A percentile compares a stretch with the other conserved stretches of the same genome.
phyloP scores from a whole-genome alignment of 176 grass and related monocot species.

The Chrysopogon serrulatus region DNA sequence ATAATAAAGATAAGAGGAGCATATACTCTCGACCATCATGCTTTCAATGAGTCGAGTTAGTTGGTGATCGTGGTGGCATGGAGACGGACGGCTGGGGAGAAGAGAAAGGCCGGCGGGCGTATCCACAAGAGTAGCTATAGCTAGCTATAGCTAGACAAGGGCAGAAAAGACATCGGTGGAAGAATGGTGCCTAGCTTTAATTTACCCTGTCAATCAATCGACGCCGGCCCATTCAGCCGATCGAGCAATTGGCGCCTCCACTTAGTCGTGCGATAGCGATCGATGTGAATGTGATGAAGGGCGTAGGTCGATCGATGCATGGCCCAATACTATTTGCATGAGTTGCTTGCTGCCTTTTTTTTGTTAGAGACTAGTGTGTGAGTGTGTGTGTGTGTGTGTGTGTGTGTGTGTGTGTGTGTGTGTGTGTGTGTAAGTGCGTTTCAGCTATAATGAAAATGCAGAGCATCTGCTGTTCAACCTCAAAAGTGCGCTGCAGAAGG shows the following conservation, averaged over 20 bases:
- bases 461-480: too few relatives aligned
- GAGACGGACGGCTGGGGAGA: background rate
- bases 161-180: background rate
- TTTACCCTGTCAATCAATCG: too few relatives aligned
- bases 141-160: background rate
- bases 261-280: constrained; percentile 12
- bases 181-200: background rate
- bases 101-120: background rate
- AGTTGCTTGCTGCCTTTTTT: too few relatives aligned
- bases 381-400: too few relatives aligned
- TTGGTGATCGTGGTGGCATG: background rate
- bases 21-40: background rate
- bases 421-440: too few relatives aligned
- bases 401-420: too few relatives aligned
- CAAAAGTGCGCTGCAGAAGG: too few relatives aligned
- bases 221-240: constrained; percentile 18
- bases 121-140: background rate
- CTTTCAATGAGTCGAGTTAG: background rate
- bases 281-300: background rate
- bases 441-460: too few relatives aligned
- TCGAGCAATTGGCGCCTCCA: constrained; percentile 12
- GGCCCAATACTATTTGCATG: background rate
- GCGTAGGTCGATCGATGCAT: background rate
- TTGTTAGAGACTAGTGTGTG: background rate
- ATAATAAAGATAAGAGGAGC: background rate